phyloP scores from a whole-genome alignment of 306 rosid genomes.

The Cucumis cinereus region DNA sequence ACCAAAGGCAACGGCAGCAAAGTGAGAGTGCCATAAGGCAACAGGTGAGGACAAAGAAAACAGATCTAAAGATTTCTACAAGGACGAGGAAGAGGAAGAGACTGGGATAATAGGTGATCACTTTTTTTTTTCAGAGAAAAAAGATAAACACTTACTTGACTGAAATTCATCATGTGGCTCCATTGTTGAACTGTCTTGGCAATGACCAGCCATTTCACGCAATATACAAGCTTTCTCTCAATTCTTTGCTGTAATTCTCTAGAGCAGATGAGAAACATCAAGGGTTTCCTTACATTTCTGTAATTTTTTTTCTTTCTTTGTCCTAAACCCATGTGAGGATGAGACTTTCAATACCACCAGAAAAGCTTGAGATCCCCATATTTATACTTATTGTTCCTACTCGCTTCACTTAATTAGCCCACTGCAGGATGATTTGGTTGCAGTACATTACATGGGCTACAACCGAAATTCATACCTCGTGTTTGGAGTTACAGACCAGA shows the following conservation, averaged over 20 bases:
- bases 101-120: conserved; percentile 8
- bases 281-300: background rate
- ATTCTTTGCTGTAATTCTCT: conserved; percentile 10
- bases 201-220: conserved; percentile 14
- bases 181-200: conserved; percentile 21
- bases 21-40: conserved; percentile 1
- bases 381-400: background rate
- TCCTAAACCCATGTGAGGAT: conserved; percentile 2
- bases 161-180: conserved; percentile 24
- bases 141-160: conserved; percentile 28
- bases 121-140: conserved; percentile 4
- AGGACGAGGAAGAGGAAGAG: background rate
- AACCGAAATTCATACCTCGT: background rate
- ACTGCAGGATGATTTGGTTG: conserved; percentile 2
- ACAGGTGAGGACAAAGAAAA: background rate
- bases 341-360: background rate
- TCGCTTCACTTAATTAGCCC: background rate
- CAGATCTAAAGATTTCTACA: background rate
- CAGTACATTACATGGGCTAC: conserved; percentile 1
- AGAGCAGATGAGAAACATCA: background rate
- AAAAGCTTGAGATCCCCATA: background rate
- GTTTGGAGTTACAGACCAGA: background rate
- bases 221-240: conserved; percentile 14
- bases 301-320: background rate
- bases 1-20: background rate